A percentile compares a stretch with the other conserved stretches of the same genome.
phyloP scores from a whole-genome alignment of 2,329 filamentous ascomycete species.

The Ophiobolus disseminans region DNA sequence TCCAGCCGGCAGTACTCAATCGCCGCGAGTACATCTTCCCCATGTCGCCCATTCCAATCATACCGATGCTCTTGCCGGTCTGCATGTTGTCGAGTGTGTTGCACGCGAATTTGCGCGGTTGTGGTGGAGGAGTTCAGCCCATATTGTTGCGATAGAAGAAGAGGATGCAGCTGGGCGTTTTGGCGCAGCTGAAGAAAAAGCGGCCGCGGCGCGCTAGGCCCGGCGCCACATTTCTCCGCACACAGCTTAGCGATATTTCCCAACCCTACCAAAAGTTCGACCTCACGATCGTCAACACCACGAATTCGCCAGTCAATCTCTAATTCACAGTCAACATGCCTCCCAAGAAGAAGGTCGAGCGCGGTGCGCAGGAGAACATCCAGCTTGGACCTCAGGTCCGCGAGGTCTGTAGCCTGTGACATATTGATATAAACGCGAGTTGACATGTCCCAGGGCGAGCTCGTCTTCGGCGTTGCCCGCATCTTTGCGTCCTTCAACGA shows the following conservation, averaged over 20 bases:
- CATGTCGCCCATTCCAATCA: slow-evolving; percentile 99
- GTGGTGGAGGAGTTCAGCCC: slow-evolving; percentile 37
- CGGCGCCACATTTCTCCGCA: slow-evolving; percentile 20
- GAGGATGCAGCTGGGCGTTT: slow-evolving; percentile 12
- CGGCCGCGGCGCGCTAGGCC: slow-evolving; percentile 25
- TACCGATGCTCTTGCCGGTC: slow-evolving; percentile 76
- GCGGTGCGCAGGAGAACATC: slow-evolving; percentile 91
- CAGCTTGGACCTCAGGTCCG: slow-evolving; percentile 89
- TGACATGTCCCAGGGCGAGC: slow-evolving; percentile 70
- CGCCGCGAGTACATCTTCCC: slow-evolving; percentile 96
- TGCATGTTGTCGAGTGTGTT: slow-evolving; percentile 58
- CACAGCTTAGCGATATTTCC: slow-evolving; percentile 9
- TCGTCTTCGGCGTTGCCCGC: slow-evolving; percentile 96
- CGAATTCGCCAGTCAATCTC: slow-evolving; percentile 38
- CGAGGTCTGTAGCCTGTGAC: slow-evolving; percentile 64
- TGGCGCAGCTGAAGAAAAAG: slow-evolving; percentile 22
- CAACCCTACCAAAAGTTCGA: slow-evolving; percentile 26
- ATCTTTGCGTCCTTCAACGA: slow-evolving; percentile 85
- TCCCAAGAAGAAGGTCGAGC: slow-evolving; percentile 84
- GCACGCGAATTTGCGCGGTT: slow-evolving; percentile 30
- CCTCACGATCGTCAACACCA: slow-evolving; percentile 31
- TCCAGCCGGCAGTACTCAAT: slow-evolving; percentile 93
- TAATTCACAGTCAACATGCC: slow-evolving; percentile 67
- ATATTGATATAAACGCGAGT: slow-evolving; percentile 19
- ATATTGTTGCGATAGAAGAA: slow-evolving; percentile 28